phyloP scores from a whole-genome alignment of 768 basidiomycete genomes.

The Mycena crocata region DNA sequence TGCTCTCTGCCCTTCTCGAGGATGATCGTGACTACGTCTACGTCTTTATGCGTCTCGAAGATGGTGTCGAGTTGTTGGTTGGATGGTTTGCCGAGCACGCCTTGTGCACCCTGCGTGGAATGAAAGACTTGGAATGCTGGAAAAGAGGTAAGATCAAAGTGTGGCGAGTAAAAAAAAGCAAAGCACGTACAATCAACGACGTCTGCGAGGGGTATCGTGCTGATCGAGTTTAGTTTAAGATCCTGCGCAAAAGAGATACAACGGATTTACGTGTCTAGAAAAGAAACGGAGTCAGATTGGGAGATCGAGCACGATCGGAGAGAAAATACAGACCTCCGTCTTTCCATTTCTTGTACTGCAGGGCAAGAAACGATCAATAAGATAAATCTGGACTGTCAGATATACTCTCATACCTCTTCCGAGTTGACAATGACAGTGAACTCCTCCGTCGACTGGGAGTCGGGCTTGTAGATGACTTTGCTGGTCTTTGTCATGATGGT shows the following conservation, averaged over 20 bases:
- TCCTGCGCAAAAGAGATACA: neutral
- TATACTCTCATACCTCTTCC: conserved; percentile 60
- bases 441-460: conserved; percentile 77
- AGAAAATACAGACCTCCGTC: conserved; percentile 69
- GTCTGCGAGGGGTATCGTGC: conserved; percentile 75
- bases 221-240: conserved; percentile 40
- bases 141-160: neutral
- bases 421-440: conserved; percentile 77
- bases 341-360: conserved; percentile 83
- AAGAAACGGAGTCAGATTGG: conserved; percentile 31
- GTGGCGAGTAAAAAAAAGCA: neutral
- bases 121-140: conserved; percentile 79
- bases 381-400: conserved; percentile 16
- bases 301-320: conserved; percentile 32
- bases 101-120: conserved; percentile 82
- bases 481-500: conserved; percentile 59
- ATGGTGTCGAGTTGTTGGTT: conserved; percentile 84
- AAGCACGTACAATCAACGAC: conserved; percentile 82
- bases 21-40: conserved; percentile 69
- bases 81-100: conserved; percentile 79
- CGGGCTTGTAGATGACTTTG: conserved; percentile 78
- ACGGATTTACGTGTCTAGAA: conserved; percentile 73
- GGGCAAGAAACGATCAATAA: conserved; percentile 13
- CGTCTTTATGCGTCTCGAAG: conserved; percentile 75
- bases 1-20: conserved; percentile 75